These are phyloP conservation scores for Pinus tabuliformis DNA, from an alignment of 75 land plant genomes.

Conservation along the genomic window DNA sequence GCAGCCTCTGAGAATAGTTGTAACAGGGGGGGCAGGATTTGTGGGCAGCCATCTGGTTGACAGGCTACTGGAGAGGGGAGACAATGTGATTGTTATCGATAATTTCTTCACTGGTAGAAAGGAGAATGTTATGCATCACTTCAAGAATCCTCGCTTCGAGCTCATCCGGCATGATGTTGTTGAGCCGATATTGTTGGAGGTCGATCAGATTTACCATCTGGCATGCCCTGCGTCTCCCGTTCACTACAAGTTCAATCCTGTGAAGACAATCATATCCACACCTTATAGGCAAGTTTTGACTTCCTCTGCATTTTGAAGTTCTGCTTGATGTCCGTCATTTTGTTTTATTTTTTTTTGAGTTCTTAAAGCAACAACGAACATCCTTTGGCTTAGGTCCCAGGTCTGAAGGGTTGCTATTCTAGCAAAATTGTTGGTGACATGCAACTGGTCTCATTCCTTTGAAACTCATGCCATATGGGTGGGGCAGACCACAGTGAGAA, in stretches of 20 bases:
- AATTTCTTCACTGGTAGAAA: conserved; percentile 85
- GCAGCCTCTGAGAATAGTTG: conserved; percentile 59
- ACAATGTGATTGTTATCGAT: conserved; percentile 77
- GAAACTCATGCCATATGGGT: neutral
- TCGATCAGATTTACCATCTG: conserved; percentile 87
- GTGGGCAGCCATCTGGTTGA: conserved; percentile 90
- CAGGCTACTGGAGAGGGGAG: conserved; percentile 61
- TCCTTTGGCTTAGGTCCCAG: neutral
- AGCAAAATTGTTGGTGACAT: neutral
- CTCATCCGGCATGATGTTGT: conserved; percentile 82
- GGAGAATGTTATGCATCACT: conserved; percentile 69
- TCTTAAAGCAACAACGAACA: neutral
- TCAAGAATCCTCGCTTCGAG: conserved; percentile 75
- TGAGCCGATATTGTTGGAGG: conserved; percentile 77
- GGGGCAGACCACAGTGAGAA: neutral
- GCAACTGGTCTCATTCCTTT: neutral
- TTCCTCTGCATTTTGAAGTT: neutral
- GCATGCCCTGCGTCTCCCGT: conserved; percentile 92
- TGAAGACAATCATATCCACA: conserved; percentile 87
- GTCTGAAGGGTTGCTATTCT: neutral
- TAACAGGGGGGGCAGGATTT: conserved; percentile 83
- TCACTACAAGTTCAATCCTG: conserved; percentile 78
- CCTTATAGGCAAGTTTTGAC: neutral
- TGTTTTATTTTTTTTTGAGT: neutral
- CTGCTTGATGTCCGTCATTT: neutral